Percentiles rank a stretch among this genome's conserved stretches.
These are phyloP conservation scores for Aspergillus hortae DNA, from an alignment of 2,329 filamentous ascomycete genomes.

Conservation along the genomic window DNA sequence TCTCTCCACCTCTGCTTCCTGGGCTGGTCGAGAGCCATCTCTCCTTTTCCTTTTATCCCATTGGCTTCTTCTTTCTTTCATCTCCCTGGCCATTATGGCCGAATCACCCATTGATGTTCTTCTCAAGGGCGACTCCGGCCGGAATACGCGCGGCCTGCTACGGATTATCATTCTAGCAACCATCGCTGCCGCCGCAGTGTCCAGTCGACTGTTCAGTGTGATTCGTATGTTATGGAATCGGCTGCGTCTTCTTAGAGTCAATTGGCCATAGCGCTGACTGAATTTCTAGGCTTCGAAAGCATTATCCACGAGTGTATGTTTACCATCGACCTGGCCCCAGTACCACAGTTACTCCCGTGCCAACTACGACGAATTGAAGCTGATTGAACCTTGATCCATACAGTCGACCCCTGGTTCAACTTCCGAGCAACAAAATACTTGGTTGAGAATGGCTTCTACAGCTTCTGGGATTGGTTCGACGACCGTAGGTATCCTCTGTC, in stretches of 20 bases:
- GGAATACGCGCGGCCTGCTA: conserved; percentile 79
- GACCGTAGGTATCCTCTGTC: conserved; percentile 66
- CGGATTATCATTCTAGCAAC: conserved; percentile 84
- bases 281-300: conserved; percentile 77
- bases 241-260: neutral
- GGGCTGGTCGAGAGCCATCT: conserved; percentile 18
- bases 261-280: conserved; percentile 8
- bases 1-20: conserved; percentile 17
- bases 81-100: conserved; percentile 43
- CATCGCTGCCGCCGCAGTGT: conserved; percentile 86
- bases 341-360: neutral
- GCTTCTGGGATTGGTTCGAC: conserved; percentile 99
- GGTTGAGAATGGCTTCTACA: conserved; percentile 94
- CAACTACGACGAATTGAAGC: conserved; percentile 9
- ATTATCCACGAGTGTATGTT: conserved; percentile 98
- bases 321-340: conserved; percentile 6
- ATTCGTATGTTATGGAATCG: conserved; percentile 66
- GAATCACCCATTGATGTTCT: conserved; percentile 53
- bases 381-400: conserved; percentile 22
- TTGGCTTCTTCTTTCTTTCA: conserved; percentile 29
- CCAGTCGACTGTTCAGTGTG: conserved; percentile 95
- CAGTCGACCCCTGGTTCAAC: conserved; percentile 99
- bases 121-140: conserved; percentile 72
- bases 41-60: conserved; percentile 22
- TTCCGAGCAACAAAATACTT: conserved; percentile 98